These are phyloP conservation scores for Pueraria montana DNA, from an alignment of 306 rosid genomes.

Conservation along the genomic window DNA sequence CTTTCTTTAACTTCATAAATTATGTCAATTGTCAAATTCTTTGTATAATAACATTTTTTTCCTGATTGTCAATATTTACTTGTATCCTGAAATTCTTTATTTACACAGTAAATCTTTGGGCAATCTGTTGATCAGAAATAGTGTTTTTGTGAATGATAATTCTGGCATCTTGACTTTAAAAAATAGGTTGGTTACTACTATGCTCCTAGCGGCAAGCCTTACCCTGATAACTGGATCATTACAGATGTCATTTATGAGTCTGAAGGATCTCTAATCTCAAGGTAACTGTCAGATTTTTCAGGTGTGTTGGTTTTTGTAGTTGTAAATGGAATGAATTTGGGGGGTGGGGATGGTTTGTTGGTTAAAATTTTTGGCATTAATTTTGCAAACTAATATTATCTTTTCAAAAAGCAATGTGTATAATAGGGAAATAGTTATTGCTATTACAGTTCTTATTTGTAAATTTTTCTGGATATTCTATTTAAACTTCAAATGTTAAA, in stretches of 20 bases:
- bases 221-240: conserved; percentile 99
- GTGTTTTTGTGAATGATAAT: conserved; percentile 55
- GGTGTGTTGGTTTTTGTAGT: conserved; percentile 15
- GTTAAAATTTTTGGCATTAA: neutral
- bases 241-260: conserved; percentile 85
- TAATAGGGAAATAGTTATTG: conserved; percentile 33
- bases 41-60: conserved; percentile 10
- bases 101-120: conserved; percentile 47
- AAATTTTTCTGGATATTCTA: conserved; percentile 27
- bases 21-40: conserved; percentile 20
- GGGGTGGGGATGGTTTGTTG: neutral
- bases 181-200: conserved; percentile 98
- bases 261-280: conserved; percentile 87
- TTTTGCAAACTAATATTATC: conserved; percentile 18
- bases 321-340: conserved; percentile 28
- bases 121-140: conserved; percentile 45
- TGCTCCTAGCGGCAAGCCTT: conserved; percentile 99
- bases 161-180: conserved; percentile 59
- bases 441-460: conserved; percentile 18
- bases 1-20: conserved; percentile 35
- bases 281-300: conserved; percentile 59
- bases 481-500: conserved; percentile 32
- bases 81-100: conserved; percentile 49
- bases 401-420: conserved; percentile 22
- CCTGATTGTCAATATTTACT: conserved; percentile 39